phyloP scores from a whole-genome alignment of 108 stramenopile genomes.

The Conticribra guillardii region DNA sequence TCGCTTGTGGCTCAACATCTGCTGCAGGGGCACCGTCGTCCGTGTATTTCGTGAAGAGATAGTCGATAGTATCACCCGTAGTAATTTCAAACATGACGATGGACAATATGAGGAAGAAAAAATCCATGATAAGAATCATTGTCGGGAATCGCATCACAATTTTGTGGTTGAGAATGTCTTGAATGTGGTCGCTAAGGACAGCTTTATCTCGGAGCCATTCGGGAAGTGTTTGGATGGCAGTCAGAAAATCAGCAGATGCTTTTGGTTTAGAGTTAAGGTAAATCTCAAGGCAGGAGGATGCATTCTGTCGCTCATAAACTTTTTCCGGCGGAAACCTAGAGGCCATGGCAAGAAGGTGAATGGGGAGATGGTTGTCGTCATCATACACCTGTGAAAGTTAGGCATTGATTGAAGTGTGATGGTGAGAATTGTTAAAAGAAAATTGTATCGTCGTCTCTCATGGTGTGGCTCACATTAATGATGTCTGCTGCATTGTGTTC shows the following conservation, averaged over 20 bases:
- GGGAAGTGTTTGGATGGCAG: conserved; percentile 78
- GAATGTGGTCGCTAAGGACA: conserved; percentile 74
- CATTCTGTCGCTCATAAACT: conserved; percentile 49
- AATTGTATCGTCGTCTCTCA: too few species aligned
- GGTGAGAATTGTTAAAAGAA: too few species aligned
- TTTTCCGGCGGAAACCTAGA: conserved; percentile 41
- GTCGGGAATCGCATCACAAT: conserved; percentile 85
- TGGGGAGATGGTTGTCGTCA: conserved; percentile 72
- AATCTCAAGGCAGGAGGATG: conserved; percentile 66
- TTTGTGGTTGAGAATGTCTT: conserved; percentile 71
- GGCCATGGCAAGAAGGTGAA: conserved; percentile 67
- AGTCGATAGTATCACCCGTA: conserved; percentile 66
- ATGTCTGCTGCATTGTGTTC: conserved; percentile 48
- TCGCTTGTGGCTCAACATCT: neutral
- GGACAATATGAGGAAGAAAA: conserved; percentile 61
- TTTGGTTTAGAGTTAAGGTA: conserved; percentile 69
- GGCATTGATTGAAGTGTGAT: too few species aligned
- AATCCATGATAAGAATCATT: conserved; percentile 75
- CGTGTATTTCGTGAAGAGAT: conserved; percentile 41
- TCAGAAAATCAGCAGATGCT: conserved; percentile 76
- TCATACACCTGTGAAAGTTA: conserved; percentile 55
- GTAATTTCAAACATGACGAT: conserved; percentile 79
- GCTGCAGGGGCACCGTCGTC: too few species aligned
- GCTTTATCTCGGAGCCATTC: conserved; percentile 84
- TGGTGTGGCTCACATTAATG: too few species aligned